These are phyloP conservation scores for Gentiana straminea DNA, from an alignment of 257 asterid genomes.

Conservation along the genomic window DNA sequence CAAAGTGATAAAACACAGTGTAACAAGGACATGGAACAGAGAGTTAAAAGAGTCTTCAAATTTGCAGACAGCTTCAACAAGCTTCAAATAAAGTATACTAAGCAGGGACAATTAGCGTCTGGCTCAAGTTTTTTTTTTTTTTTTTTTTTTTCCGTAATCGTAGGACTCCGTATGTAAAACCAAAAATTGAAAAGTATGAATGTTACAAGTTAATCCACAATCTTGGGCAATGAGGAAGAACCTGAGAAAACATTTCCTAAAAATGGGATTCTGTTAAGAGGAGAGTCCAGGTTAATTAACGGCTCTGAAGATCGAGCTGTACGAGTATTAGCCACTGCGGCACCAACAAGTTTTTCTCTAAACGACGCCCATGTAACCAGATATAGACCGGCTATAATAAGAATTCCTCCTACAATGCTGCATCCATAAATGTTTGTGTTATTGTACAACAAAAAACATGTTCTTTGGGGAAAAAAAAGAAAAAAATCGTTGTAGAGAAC, in stretches of 20 bases:
- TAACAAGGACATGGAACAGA: too few species aligned
- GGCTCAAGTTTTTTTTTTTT: too few species aligned
- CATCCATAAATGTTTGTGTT: constrained; percentile 13
- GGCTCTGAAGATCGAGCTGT: constrained; percentile 39
- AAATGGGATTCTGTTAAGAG: constrained; percentile 37
- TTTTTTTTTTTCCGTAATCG: too few species aligned
- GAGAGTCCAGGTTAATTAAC: constrained; percentile 26
- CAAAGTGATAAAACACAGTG: too few species aligned
- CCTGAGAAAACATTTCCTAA: constrained; percentile 16
- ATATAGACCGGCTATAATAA: constrained; percentile 80
- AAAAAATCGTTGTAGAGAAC: background rate
- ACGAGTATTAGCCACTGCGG: constrained; percentile 20
- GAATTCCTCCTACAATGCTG: constrained; percentile 83
- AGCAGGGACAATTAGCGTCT: too few species aligned
- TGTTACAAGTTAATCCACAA: background rate
- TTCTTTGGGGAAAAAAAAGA: too few species aligned
- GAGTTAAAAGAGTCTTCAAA: too few species aligned
- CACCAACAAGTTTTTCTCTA: constrained; percentile 38
- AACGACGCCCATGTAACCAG: constrained; percentile 89
- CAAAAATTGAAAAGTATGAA: too few species aligned
- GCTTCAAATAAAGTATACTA: too few species aligned
- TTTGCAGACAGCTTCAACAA: too few species aligned
- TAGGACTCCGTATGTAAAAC: too few species aligned
- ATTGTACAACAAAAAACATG: too few species aligned
- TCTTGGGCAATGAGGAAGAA: background rate